Evolutionary conservation across 306 rosid species (phyloP).

Genomic region (Luffa acutangula): DNA sequence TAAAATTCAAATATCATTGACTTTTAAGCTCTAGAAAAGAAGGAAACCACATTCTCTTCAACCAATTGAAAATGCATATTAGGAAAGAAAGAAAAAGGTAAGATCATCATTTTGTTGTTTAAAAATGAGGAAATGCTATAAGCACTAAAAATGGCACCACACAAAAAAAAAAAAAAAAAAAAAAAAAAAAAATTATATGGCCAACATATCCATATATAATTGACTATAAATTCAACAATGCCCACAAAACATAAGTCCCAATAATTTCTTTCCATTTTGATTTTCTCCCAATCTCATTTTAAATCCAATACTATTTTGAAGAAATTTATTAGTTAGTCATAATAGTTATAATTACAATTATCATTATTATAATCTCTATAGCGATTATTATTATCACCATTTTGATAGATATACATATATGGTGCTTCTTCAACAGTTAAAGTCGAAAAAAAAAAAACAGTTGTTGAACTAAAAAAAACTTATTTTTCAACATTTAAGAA

Average conservation of each 20-base stretch:
- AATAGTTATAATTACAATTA: background rate
- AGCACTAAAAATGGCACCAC: background rate
- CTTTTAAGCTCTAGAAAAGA: background rate
- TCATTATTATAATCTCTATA: background rate
- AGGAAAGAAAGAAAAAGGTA: background rate
- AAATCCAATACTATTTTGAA: background rate
- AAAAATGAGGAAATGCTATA: background rate
- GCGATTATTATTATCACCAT: background rate
- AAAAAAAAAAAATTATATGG: background rate
- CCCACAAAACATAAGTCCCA: background rate
- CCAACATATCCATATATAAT: background rate
- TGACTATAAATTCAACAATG: background rate
- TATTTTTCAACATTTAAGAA: no score
- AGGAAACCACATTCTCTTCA: background rate
- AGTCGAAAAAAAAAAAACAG: no score
- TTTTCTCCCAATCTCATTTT: background rate
- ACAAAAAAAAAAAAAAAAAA: no score
- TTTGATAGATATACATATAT: background rate
- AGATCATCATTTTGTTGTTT: background rate
- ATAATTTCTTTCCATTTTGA: background rate
- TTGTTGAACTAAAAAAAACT: no score
- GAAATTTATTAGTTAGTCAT: background rate
- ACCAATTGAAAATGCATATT: background rate
- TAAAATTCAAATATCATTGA: background rate
- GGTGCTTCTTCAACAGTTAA: background rate